Conservation (phyloP, 2,329 filamentous ascomycete species). For the Ilyonectria mors-panacis region DNA sequence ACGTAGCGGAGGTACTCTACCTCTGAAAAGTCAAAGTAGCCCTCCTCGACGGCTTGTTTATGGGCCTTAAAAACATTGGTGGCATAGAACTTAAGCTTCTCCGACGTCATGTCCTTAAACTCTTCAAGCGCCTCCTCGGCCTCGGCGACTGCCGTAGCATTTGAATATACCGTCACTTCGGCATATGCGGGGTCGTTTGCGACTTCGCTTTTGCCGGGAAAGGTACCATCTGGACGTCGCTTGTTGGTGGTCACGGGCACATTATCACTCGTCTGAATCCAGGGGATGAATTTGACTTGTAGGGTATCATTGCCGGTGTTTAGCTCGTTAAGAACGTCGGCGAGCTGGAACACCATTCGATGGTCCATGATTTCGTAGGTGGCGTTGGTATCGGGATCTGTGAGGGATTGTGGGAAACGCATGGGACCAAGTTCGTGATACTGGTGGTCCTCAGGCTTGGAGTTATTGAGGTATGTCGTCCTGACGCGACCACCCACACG, state of each 20-base stretch:
- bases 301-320: constrained; percentile 66
- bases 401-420: constrained; percentile 71
- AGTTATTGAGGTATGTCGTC: constrained; percentile 60
- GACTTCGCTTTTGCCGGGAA: constrained; percentile 44
- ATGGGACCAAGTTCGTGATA: constrained; percentile 79
- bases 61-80: constrained; percentile 51
- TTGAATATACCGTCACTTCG: constrained; percentile 40
- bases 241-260: constrained; percentile 49
- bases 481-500: constrained; percentile 60
- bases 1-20: constrained; percentile 52
- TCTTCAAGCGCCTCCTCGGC: constrained; percentile 45
- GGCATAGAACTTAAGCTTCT: constrained; percentile 42
- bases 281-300: constrained; percentile 73
- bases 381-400: constrained; percentile 63
- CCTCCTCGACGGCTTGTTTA: constrained; percentile 48
- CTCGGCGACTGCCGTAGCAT: constrained; percentile 44
- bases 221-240: constrained; percentile 49
- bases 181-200: constrained; percentile 39
- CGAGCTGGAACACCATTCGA: constrained; percentile 76
- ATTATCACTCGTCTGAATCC: constrained; percentile 66
- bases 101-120: constrained; percentile 43
- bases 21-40: constrained; percentile 50
- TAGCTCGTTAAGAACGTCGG: constrained; percentile 71
- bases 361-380: constrained; percentile 74
- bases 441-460: constrained; percentile 49